Evolutionary conservation across 2,329 filamentous ascomycete genomes (phyloP).

Genomic region (Venturia effusa): DNA sequence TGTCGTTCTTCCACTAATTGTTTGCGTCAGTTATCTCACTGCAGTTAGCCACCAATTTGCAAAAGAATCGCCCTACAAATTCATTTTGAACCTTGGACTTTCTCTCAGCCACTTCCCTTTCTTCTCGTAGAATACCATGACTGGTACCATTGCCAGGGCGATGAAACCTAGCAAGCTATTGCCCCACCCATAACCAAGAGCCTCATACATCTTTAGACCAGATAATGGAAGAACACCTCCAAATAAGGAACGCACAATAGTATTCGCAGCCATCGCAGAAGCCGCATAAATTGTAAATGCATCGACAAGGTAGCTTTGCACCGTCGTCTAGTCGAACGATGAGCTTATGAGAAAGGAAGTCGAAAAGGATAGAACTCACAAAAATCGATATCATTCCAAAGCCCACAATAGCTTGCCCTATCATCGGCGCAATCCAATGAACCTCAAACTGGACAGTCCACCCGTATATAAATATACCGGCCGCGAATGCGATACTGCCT

Average conservation of each 20-base stretch:
- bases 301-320: slow-evolving; percentile 30
- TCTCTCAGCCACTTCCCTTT: slow-evolving; percentile 4
- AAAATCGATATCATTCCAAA: slow-evolving; percentile 26
- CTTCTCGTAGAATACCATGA: slow-evolving; percentile 3
- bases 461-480: slow-evolving; percentile 28
- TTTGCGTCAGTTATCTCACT: too few relatives aligned
- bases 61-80: too few relatives aligned
- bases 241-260: slow-evolving; percentile 26
- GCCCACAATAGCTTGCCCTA: slow-evolving; percentile 24
- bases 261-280: slow-evolving; percentile 30
- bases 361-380: slow-evolving; percentile 10
- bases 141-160: slow-evolving; percentile 6
- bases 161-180: too few relatives aligned
- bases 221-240: slow-evolving; percentile 30
- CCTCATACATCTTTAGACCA: slow-evolving; percentile 27
- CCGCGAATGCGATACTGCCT: slow-evolving; percentile 18
- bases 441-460: slow-evolving; percentile 7
- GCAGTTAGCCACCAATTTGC: too few relatives aligned
- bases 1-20: too few relatives aligned
- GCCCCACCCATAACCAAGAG: slow-evolving; percentile 20
- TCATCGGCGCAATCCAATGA: slow-evolving; percentile 26
- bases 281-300: slow-evolving; percentile 31
- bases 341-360: neutral
- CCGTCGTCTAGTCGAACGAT: neutral
- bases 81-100: neutral